A percentile compares a stretch with the other conserved stretches of the same genome.
phyloP scores from a whole-genome alignment of 345 rosid genomes.

The Combretum micranthum region DNA sequence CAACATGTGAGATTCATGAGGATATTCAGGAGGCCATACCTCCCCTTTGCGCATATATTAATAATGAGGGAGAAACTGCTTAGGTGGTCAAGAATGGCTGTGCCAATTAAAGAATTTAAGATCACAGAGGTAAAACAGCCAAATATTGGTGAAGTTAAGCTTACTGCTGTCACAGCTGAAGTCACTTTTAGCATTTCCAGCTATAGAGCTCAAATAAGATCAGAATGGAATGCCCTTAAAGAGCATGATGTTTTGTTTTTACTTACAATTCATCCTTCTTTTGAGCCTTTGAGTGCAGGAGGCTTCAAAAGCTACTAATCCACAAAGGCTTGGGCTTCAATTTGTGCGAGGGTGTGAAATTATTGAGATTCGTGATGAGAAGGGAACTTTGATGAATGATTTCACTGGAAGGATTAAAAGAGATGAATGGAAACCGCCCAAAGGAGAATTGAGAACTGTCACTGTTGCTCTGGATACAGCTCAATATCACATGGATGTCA shows the following conservation, averaged over 20 bases:
- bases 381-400: constrained; percentile 94
- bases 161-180: constrained; percentile 75
- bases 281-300: constrained; percentile 93
- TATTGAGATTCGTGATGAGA: constrained; percentile 87
- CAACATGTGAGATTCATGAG: constrained; percentile 98
- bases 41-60: constrained; percentile 78
- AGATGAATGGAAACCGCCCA: constrained; percentile 99
- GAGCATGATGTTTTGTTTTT: constrained; percentile 98
- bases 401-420: constrained; percentile 85
- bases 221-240: constrained; percentile 95
- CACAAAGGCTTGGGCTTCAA: constrained; percentile 90
- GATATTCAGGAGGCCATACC: constrained; percentile 99
- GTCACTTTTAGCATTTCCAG: constrained; percentile 86
- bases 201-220: constrained; percentile 76
- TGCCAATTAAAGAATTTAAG: constrained; percentile 72
- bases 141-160: constrained; percentile 98
- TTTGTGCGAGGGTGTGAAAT: constrained; percentile 94
- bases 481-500: constrained; percentile 95
- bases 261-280: constrained; percentile 80
- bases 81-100: constrained; percentile 99
- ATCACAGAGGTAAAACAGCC: constrained; percentile 85
- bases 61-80: constrained; percentile 84
- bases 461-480: constrained; percentile 94
- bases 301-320: constrained; percentile 84
- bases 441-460: constrained; percentile 91